These are phyloP conservation scores for Daldinia decipiens DNA, from an alignment of 495 filamentous ascomycete species.

Conservation along the genomic window DNA sequence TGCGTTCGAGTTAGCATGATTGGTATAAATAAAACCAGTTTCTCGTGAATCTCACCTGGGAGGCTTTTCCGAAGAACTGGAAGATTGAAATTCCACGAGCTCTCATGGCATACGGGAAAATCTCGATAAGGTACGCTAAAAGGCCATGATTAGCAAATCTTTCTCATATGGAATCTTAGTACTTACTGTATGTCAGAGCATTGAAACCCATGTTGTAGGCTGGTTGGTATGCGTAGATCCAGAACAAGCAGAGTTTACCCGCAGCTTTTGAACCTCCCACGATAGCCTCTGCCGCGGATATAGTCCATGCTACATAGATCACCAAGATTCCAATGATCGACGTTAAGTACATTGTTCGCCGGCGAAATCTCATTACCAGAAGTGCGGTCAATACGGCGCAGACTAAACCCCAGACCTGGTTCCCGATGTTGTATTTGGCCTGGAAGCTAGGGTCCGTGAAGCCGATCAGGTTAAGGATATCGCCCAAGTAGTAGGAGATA, in stretches of 20 bases:
- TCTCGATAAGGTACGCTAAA: conserved; percentile 65
- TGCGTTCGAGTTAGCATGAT: conserved; percentile 20
- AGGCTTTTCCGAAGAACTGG: conserved; percentile 67
- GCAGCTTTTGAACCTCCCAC: conserved; percentile 50
- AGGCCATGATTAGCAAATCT: conserved; percentile 17
- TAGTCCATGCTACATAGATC: conserved; percentile 63
- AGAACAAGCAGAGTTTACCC: conserved; percentile 62
- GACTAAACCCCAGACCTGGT: conserved; percentile 61
- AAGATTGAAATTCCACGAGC: conserved; percentile 68
- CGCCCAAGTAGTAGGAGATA: conserved; percentile 64
- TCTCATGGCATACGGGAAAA: conserved; percentile 68
- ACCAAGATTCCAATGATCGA: conserved; percentile 56
- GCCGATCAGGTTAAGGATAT: conserved; percentile 54
- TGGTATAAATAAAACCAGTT: too few species aligned
- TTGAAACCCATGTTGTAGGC: conserved; percentile 70
- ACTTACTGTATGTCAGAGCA: conserved; percentile 66
- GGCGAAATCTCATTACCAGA: conserved; percentile 58
- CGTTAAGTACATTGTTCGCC: conserved; percentile 63
- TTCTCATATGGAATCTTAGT: background rate
- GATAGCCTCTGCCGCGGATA: conserved; percentile 60
- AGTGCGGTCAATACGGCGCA: conserved; percentile 59
- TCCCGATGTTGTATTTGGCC: conserved; percentile 64
- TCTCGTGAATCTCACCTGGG: conserved; percentile 40
- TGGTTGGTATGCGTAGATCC: conserved; percentile 66
- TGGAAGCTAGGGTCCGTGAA: conserved; percentile 59